Evolutionary conservation across 257 asterid species (phyloP).

Genomic region (Jacaranda mimosifolia): DNA sequence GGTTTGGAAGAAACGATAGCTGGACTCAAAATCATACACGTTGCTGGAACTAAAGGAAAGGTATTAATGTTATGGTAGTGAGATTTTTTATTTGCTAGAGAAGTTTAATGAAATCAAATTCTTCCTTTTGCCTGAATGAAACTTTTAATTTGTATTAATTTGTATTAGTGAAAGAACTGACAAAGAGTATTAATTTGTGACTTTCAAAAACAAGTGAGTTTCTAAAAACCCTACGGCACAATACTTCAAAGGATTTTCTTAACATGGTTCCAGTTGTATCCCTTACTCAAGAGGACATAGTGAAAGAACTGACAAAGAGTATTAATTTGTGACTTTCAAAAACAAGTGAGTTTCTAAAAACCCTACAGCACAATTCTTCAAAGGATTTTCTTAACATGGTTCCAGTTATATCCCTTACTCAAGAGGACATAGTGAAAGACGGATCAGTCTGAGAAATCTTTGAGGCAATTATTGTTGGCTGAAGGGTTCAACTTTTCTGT

Average conservation of each 20-base stretch:
- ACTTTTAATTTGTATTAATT: too few relatives aligned
- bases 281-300: background rate
- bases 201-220: background rate
- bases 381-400: background rate
- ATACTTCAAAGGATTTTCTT: constrained; percentile 11
- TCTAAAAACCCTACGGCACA: background rate
- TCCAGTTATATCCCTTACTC: background rate
- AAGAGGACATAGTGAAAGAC: background rate
- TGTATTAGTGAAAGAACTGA: constrained; percentile 12
- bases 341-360: background rate
- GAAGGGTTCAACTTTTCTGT: constrained; percentile 3
- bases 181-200: background rate
- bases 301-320: too few relatives aligned
- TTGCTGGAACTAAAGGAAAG: constrained; percentile 97
- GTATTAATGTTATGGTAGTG: constrained; percentile 43
- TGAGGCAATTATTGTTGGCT: constrained; percentile 3
- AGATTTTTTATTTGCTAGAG: background rate
- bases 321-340: too few relatives aligned
- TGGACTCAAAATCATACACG: constrained; percentile 78
- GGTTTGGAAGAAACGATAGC: constrained; percentile 71
- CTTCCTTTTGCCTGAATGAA: background rate
- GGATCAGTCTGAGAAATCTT: background rate
- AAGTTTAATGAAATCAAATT: background rate
- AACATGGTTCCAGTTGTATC: background rate
- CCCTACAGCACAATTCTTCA: background rate